Conservation (phyloP, 495 filamentous ascomycete species). For the Chlorociboria aeruginascens region DNA sequence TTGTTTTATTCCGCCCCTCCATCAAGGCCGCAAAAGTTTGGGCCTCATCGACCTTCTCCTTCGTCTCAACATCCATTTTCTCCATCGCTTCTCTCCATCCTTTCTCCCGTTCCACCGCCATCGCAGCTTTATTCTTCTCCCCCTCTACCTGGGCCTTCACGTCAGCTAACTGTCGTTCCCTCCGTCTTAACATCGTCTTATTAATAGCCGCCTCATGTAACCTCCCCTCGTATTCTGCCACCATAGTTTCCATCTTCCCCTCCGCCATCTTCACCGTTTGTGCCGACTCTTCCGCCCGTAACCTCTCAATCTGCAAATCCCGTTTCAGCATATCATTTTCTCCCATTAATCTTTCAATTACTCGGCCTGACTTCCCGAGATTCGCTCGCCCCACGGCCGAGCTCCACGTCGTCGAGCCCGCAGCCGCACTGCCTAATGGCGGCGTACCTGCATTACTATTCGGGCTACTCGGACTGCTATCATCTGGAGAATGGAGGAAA, state of each 20-base stretch:
- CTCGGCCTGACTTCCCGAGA: slow-evolving; percentile 81
- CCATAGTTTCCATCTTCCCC: slow-evolving; percentile 56
- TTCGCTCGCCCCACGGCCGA: slow-evolving; percentile 66
- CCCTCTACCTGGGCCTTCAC: slow-evolving; percentile 51
- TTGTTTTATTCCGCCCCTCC: slow-evolving; percentile 58
- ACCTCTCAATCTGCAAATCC: slow-evolving; percentile 62
- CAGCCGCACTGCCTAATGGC: background rate
- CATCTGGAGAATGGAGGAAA: background rate
- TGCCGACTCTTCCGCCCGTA: slow-evolving; percentile 60
- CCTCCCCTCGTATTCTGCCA: slow-evolving; percentile 53
- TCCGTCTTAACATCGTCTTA: slow-evolving; percentile 57
- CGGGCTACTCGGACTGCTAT: background rate
- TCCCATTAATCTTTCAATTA: slow-evolving; percentile 79
- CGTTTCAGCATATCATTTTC: slow-evolving; percentile 79
- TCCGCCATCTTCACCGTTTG: slow-evolving; percentile 61
- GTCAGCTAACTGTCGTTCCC: slow-evolving; percentile 71
- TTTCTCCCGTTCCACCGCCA: slow-evolving; percentile 46
- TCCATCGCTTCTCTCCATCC: slow-evolving; percentile 51
- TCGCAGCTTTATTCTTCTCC: slow-evolving; percentile 50
- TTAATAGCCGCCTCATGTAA: slow-evolving; percentile 60
- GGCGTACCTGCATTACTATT: background rate
- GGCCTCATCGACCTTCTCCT: slow-evolving; percentile 50
- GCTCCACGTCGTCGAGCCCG: slow-evolving; percentile 41
- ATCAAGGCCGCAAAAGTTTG: slow-evolving; percentile 40
- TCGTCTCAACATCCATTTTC: slow-evolving; percentile 45